Conservation (phyloP, 768 basidiomycete species). For the Phylloporus sp. region DNA sequence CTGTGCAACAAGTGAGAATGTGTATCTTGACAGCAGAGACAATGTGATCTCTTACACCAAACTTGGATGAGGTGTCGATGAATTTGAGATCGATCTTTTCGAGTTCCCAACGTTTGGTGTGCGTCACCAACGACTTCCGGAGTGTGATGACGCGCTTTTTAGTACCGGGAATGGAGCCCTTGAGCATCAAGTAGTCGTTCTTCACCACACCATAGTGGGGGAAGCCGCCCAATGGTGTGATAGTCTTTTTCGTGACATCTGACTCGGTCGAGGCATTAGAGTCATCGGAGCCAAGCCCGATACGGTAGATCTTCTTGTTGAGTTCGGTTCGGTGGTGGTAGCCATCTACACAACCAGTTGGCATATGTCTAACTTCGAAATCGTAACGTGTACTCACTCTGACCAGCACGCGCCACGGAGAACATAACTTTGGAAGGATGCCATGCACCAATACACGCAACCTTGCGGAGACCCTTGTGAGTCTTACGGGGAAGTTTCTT, state of each 20-base stretch:
- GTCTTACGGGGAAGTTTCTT: conserved; percentile 99
- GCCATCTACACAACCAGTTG: conserved; percentile 54
- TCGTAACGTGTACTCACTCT: conserved; percentile 60
- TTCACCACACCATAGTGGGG: conserved; percentile 98
- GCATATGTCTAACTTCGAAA: background rate
- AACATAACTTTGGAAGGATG: conserved; percentile 99
- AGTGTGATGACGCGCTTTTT: conserved; percentile 98
- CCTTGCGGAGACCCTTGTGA: conserved; percentile 99
- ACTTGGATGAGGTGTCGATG: conserved; percentile 98
- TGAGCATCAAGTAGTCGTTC: conserved; percentile 97
- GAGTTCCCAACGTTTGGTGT: conserved; percentile 92
- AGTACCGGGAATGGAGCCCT: conserved; percentile 93
- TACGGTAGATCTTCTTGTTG: conserved; percentile 99
- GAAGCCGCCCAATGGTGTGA: conserved; percentile 99
- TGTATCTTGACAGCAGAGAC: background rate
- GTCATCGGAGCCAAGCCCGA: conserved; percentile 75
- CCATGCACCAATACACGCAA: conserved; percentile 98
- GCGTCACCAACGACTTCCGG: conserved; percentile 94
- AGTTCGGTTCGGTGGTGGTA: conserved; percentile 97
- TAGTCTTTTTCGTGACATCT: conserved; percentile 89
- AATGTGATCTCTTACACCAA: conserved; percentile 62
- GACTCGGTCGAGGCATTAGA: conserved; percentile 90
- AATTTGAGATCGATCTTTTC: conserved; percentile 99
- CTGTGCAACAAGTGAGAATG: conserved; percentile 35
- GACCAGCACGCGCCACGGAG: conserved; percentile 99